Base-by-base conservation (phyloP, 192 early-diverging fungal species). In the Neocallimastix lanati region DNA sequence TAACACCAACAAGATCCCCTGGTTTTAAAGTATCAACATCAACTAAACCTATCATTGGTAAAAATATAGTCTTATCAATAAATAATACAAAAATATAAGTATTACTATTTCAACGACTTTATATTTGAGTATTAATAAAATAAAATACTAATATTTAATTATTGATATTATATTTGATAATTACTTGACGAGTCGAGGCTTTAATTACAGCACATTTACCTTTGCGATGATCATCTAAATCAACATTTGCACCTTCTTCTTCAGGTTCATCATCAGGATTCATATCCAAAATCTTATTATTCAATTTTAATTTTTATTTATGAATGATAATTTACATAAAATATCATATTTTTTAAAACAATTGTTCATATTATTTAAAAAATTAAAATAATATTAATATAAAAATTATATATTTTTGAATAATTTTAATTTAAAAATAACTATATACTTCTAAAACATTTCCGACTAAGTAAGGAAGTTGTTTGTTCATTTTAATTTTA, bases 131-230 rank as follows among this genome's bases (percentile, higher is more conserved):
- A n/a, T n/a, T n/a, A n/a, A n/a, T n/a, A n/a, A n/a, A n/a, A n/a
- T n/a, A n/a, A n/a, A n/a, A n/a, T n/a, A n/a, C n/a, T n/a, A n/a
- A n/a, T n/a, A n/a, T n/a, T n/a, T n/a, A n/a, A n/a, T n/a, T n/a
- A n/a, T n/a, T n/a, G n/a, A n/a, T 6, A 33, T 33, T 6, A 33
- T 11, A 28, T 5, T 21, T 6, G 27, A n/a, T n/a, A 40, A 77
- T 36, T 85, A 94, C 93, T 90, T 96, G 95, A 80, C 97, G 87
- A 29, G 96, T 96, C 7, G 94, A 92, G 13, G 97, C 97, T 83
- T 95, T 96, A 50, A 99, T 93, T 18, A 99, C 96, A 18, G 97
- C 97, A 82, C 96, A 98, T 83, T 96, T 97, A 80, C 96, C 97
- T 83, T 95, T 95, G 77, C 93, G 88, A 85, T 94, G 92, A 78